A percentile compares a stretch with the other conserved stretches of the same genome.
Conservation (phyloP, 1,139 yeast species). For the Hanseniaspora gamundiae region DNA sequence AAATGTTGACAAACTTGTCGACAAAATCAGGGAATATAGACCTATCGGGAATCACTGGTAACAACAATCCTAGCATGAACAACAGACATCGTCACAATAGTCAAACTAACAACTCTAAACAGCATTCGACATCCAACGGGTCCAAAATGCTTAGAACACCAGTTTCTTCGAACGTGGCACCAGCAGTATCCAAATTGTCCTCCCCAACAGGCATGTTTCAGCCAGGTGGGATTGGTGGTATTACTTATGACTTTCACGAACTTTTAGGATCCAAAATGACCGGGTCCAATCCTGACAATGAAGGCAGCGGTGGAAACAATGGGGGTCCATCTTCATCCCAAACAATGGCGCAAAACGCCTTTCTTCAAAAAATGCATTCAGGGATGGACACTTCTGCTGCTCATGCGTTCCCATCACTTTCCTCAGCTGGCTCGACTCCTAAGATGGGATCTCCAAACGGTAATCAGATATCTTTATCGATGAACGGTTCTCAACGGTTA, state of each 20-base stretch:
- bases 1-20: slow-evolving; percentile 9
- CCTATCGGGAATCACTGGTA: background rate
- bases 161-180: background rate
- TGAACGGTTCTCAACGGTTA: background rate
- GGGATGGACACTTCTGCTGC: too few species aligned
- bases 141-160: slow-evolving; percentile 1
- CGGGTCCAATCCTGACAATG: background rate
- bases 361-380: too few species aligned
- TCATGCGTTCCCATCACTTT: background rate
- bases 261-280: slow-evolving; percentile 9
- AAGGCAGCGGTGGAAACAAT: background rate
- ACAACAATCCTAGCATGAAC: background rate
- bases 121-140: background rate
- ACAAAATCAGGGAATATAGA: background rate
- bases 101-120: background rate
- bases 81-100: background rate
- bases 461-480: background rate
- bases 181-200: slow-evolving; percentile 1
- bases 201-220: slow-evolving; percentile 17
- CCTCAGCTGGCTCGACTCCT: background rate
- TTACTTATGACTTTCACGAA: slow-evolving; percentile 25
- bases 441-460: background rate
- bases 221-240: slow-evolving; percentile 26
- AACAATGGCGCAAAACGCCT: background rate
- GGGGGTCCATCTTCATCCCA: background rate